Conservation (phyloP, 768 basidiomycete species). For the Cubamyces sp. region DNA sequence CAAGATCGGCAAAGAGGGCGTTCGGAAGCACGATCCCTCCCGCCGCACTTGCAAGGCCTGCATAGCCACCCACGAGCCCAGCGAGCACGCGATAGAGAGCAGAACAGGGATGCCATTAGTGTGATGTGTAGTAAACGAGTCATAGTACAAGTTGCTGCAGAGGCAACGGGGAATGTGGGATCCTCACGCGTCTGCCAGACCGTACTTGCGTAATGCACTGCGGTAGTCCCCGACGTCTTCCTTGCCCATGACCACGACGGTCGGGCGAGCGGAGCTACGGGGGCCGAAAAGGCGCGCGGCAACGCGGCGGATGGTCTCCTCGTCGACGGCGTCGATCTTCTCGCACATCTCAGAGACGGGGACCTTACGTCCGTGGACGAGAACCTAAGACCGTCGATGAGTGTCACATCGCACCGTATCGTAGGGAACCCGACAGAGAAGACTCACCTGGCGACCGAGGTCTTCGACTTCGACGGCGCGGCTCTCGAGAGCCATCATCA, state of each 20-base stretch:
- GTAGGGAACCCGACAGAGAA: not conserved
- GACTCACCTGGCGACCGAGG: conserved; percentile 80
- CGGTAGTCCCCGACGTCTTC: conserved; percentile 75
- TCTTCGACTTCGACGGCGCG: conserved; percentile 85
- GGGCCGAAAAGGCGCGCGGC: conserved; percentile 77
- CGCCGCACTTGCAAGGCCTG: not conserved
- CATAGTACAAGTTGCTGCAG: not conserved
- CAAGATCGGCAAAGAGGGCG: not conserved
- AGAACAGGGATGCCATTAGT: not conserved
- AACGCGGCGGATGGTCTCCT: conserved; percentile 73
- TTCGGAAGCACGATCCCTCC: not conserved
- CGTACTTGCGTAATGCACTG: conserved; percentile 69
- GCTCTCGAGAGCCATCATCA: conserved; percentile 96
- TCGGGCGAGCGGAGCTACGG: conserved; percentile 64
- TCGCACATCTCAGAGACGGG: conserved; percentile 90
- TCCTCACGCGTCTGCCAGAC: conserved; percentile 45
- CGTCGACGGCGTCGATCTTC: conserved; percentile 77
- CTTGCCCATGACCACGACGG: conserved; percentile 83
- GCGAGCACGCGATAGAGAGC: not conserved
- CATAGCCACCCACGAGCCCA: not conserved
- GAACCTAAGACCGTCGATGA: conserved; percentile 51
- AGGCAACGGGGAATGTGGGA: not conserved
- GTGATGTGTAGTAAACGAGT: not conserved
- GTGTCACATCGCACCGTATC: conserved; percentile 10
- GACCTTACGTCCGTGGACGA: conserved; percentile 86